Evolutionary conservation across 257 asterid species (phyloP).

Genomic region (Solanum tacnaense): DNA sequence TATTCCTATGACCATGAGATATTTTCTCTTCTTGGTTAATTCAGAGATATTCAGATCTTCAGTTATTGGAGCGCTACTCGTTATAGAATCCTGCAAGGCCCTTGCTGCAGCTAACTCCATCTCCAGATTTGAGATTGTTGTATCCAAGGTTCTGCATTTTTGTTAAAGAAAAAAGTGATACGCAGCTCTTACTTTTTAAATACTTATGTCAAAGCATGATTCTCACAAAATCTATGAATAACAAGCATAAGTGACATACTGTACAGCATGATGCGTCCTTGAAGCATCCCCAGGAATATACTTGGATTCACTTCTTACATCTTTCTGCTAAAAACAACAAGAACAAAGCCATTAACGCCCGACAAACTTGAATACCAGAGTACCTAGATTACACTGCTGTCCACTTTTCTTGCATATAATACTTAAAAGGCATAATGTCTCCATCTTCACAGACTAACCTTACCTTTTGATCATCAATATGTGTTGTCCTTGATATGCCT

Average conservation of each 20-base stretch:
- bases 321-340: slow-evolving; percentile 9
- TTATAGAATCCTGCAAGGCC: slow-evolving; percentile 67
- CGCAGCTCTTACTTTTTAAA: neutral
- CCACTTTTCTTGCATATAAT: neutral
- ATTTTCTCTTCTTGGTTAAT: slow-evolving; percentile 48
- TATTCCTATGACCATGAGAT: slow-evolving; percentile 70
- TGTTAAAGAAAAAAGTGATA: neutral
- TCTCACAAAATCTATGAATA: neutral
- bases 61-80: slow-evolving; percentile 62
- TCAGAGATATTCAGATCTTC: slow-evolving; percentile 52
- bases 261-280: slow-evolving; percentile 37
- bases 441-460: slow-evolving; percentile 28
- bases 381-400: neutral
- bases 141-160: slow-evolving; percentile 58
- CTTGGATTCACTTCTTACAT: slow-evolving; percentile 28
- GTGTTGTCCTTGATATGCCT: slow-evolving; percentile 28
- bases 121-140: slow-evolving; percentile 72
- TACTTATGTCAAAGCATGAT: neutral
- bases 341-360: neutral
- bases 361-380: neutral
- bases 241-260: slow-evolving; percentile 36
- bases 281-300: slow-evolving; percentile 34
- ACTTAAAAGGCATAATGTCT: too few relatives aligned
- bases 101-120: slow-evolving; percentile 86
- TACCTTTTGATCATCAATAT: slow-evolving; percentile 30